Evolutionary conservation across 345 rosid genomes (phyloP), one percentile per base, ranked within the genome.

Genomic region (Camelina laxa): DNA sequence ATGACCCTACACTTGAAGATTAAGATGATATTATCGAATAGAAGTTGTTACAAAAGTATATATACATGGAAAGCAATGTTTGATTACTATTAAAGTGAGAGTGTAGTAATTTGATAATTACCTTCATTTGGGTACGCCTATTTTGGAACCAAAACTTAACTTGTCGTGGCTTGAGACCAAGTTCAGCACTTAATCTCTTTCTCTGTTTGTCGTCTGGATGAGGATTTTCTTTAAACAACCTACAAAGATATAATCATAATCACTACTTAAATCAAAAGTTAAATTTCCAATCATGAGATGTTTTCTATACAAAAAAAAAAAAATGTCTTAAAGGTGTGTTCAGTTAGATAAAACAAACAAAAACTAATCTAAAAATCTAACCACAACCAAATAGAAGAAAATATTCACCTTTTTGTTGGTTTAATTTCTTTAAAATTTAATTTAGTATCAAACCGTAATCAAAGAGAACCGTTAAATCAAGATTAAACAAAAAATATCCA

Each of bases 131-230:
- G 59, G 99, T 96, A 51, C 99, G 96, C 12, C 93, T 87, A 80
- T 92, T 96, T 83, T 96, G 99, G 82, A 92, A 96, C 99, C 98
- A 92, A 70, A 96, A 96, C 89, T 96, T 96, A 76, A 96, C 97
- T 82, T 96, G 98, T 31, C 96, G 89, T 36, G 99, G 97, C 76
- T 88, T 88, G 20, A 96, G 89, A n/a, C 97, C 96, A 30, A 96
- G 90, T 2, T 96, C 99, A 31, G 86, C 86, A 82, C 99, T 91
- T 47, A 96, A 82, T 81, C 79, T 87, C 85, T 75, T 77, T 82
- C 97, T 86, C 76, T 96, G 99, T 72, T 91, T 92, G 81, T 96
- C 97, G 53, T 92, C 98, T 15, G 99, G 99, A 75, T 96, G 99
- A 6, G 93, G 99, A 49, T 91, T 91, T 77, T 89, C 94, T 80